These are phyloP conservation scores for Candida lessepsii DNA, from an alignment of 805 yeast species.

Conservation along the genomic window DNA sequence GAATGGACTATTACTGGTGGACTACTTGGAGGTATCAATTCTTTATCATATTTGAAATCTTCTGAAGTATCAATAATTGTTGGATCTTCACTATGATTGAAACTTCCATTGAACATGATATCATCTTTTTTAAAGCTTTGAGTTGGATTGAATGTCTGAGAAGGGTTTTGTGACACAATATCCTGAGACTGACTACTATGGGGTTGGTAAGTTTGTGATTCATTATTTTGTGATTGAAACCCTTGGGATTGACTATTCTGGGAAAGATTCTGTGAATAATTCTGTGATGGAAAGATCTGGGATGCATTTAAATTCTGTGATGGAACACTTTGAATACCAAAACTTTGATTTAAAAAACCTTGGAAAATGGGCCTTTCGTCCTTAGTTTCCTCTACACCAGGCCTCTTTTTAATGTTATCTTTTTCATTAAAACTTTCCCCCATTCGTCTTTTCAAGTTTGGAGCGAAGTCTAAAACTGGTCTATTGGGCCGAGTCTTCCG, in stretches of 20 bases:
- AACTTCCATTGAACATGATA: conserved; percentile 6
- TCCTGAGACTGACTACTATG: too few species aligned
- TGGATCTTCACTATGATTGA: conserved; percentile 17
- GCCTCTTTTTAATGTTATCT: conserved; percentile 38
- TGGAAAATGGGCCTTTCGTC: too few species aligned
- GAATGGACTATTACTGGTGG: conserved; percentile 37
- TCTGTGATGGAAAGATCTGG: neutral
- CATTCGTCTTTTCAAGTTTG: conserved; percentile 40
- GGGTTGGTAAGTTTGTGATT: too few species aligned
- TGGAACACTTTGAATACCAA: too few species aligned
- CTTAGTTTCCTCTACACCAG: conserved; percentile 13
- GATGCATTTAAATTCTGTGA: too few species aligned
- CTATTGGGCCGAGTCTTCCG: conserved; percentile 18
- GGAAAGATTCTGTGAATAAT: neutral
- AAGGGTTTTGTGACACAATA: too few species aligned
- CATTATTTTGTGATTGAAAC: neutral
- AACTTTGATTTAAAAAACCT: too few species aligned
- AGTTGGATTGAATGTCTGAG: too few species aligned
- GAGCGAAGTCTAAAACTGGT: conserved; percentile 14
- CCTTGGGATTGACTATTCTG: neutral
- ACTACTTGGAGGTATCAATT: conserved; percentile 32
- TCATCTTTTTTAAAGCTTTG: conserved; percentile 5
- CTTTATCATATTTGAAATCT: conserved; percentile 11
- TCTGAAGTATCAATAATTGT: conserved; percentile 19
- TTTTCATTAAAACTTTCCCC: conserved; percentile 45